A percentile compares a stretch with the other conserved stretches of the same genome.
Conservation (phyloP, 768 basidiomycete genomes). For the Tephrocybe sp. region DNA sequence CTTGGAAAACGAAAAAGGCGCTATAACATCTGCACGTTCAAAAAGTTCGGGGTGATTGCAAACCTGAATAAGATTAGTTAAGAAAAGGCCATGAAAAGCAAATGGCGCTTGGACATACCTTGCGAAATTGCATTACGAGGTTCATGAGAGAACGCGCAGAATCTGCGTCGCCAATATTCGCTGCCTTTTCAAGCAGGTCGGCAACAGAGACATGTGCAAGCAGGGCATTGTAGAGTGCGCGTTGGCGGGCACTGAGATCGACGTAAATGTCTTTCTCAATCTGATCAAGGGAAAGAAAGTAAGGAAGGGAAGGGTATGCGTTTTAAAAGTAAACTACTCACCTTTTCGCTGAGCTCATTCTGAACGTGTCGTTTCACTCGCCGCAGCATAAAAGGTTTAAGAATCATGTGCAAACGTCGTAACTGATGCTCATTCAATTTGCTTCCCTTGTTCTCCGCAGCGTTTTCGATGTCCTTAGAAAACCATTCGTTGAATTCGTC, state of each 20-base stretch:
- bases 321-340: conserved; percentile 19
- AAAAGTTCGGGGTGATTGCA: conserved; percentile 99
- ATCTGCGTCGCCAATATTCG: conserved; percentile 86
- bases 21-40: conserved; percentile 92
- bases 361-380: conserved; percentile 99
- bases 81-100: neutral
- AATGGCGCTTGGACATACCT: conserved; percentile 47
- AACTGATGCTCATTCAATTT: conserved; percentile 95
- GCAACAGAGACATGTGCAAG: conserved; percentile 92
- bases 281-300: conserved; percentile 34
- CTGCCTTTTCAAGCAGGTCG: conserved; percentile 91
- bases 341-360: conserved; percentile 99
- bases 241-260: conserved; percentile 90
- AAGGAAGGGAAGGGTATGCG: neutral
- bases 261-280: conserved; percentile 96
- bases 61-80: conserved; percentile 45
- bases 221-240: conserved; percentile 84
- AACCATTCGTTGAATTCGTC: conserved; percentile 99
- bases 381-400: conserved; percentile 98
- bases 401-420: conserved; percentile 93
- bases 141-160: conserved; percentile 97
- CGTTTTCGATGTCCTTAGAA: conserved; percentile 98
- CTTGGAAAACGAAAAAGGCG: conserved; percentile 85
- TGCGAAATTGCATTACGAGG: conserved; percentile 99
- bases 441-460: conserved; percentile 85